Percentiles rank a stretch among this genome's conserved stretches.
Evolutionary conservation across 257 asterid species (phyloP).

Genomic region (Jasminum sambac): DNA sequence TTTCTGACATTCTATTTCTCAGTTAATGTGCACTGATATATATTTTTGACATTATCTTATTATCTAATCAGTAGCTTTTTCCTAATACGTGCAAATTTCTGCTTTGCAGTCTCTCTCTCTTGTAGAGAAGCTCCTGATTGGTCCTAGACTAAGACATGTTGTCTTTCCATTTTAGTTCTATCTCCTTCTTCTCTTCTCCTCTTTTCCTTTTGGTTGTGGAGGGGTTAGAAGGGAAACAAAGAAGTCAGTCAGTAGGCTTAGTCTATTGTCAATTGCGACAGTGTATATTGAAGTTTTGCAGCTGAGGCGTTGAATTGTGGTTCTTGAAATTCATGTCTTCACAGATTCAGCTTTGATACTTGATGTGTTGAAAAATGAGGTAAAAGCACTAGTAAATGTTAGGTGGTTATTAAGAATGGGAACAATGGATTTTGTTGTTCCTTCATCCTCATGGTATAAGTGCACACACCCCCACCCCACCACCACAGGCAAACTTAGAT

Average conservation of each 20-base stretch:
- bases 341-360: constrained; percentile 7
- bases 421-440: background rate
- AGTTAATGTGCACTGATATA: background rate
- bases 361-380: background rate
- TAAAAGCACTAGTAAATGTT: background rate
- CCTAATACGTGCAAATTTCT: constrained; percentile 11
- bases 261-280: background rate
- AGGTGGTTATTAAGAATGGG: background rate
- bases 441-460: background rate
- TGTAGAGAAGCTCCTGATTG: constrained; percentile 9
- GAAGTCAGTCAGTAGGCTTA: background rate
- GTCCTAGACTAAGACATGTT: constrained; percentile 3
- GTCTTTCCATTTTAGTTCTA: background rate
- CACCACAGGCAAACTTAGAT: no score
- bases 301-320: background rate
- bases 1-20: background rate
- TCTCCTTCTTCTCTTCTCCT: background rate
- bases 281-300: background rate
- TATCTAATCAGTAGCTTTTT: constrained; percentile 10
- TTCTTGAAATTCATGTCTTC: background rate
- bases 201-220: background rate
- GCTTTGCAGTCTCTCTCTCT: constrained; percentile 1
- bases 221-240: constrained; percentile 13
- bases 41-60: background rate
- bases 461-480: no score